A percentile compares a stretch with the other conserved stretches of the same genome.
Evolutionary conservation across 2,329 filamentous ascomycete species (phyloP).

Genomic region (Talaromyces sp.): DNA sequence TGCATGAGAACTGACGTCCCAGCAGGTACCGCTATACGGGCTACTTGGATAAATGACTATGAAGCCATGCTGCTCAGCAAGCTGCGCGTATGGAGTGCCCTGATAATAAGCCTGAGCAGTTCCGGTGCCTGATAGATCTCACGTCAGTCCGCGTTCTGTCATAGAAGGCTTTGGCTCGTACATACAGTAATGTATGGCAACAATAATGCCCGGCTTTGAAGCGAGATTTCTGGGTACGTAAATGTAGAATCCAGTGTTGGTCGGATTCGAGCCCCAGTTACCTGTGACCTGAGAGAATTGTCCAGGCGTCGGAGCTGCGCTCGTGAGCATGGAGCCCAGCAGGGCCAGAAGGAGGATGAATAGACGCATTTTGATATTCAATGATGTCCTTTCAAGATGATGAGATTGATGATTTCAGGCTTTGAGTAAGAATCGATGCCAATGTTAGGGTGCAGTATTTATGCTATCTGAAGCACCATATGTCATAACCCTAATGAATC

Average conservation of each 20-base stretch:
- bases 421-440: not conserved
- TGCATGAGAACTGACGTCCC: slow-evolving; percentile 55
- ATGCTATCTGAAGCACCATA: not conserved
- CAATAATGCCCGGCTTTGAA: slow-evolving; percentile 52
- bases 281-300: slow-evolving; percentile 32
- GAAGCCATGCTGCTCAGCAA: slow-evolving; percentile 44
- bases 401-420: not conserved
- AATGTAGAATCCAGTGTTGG: slow-evolving; percentile 55
- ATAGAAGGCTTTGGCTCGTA: not conserved
- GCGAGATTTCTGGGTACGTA: slow-evolving; percentile 49
- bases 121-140: slow-evolving; percentile 13
- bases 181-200: slow-evolving; percentile 59
- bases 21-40: slow-evolving; percentile 55
- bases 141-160: not conserved
- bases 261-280: slow-evolving; percentile 49
- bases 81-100: slow-evolving; percentile 53
- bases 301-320: slow-evolving; percentile 10
- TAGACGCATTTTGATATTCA: not conserved
- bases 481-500: not conserved
- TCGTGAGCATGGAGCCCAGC: not conserved
- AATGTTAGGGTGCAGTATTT: slow-evolving; percentile 2
- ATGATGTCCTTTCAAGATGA: not conserved
- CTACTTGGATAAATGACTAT: slow-evolving; percentile 59
- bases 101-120: slow-evolving; percentile 43
- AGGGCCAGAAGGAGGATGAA: slow-evolving; percentile 1